Conservation (phyloP, 768 basidiomycete genomes). For the Russula brevipes region DNA sequence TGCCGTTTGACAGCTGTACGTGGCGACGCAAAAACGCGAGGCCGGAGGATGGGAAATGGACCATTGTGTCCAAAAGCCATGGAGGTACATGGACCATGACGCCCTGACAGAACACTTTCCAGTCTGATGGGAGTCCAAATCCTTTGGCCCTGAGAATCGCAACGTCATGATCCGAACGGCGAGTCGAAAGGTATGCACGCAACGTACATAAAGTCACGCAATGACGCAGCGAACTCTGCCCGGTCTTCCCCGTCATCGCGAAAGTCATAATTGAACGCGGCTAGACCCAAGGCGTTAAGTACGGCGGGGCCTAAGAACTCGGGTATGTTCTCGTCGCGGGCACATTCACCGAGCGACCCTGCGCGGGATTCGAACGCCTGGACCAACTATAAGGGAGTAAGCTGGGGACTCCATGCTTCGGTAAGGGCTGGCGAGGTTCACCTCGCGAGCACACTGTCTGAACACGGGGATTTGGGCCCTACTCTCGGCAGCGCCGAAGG, state of each 20-base stretch:
- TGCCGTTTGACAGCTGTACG: slow-evolving; percentile 7
- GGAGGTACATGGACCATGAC: slow-evolving; percentile 16
- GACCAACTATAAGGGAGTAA: slow-evolving; percentile 1
- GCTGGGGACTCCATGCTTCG: neutral
- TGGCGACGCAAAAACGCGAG: slow-evolving; percentile 20
- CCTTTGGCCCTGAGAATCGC: slow-evolving; percentile 17
- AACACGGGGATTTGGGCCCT: slow-evolving; percentile 15
- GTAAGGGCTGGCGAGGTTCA: neutral
- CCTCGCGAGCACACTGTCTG: slow-evolving; percentile 18
- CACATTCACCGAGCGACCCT: neutral
- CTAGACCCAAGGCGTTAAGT: slow-evolving; percentile 18
- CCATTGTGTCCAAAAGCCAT: slow-evolving; percentile 7
- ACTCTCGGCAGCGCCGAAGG: slow-evolving; percentile 13
- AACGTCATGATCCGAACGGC: neutral
- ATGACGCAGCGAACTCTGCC: slow-evolving; percentile 7
- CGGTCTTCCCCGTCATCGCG: slow-evolving; percentile 11
- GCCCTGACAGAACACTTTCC: slow-evolving; percentile 20
- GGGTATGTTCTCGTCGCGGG: slow-evolving; percentile 14
- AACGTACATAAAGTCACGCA: slow-evolving; percentile 21
- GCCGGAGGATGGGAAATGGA: slow-evolving; percentile 15
- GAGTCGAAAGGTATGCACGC: neutral
- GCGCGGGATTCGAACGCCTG: slow-evolving; percentile 4
- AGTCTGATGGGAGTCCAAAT: slow-evolving; percentile 18
- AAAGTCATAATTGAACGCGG: slow-evolving; percentile 21
- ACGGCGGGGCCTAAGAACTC: slow-evolving; percentile 13